Conservation (phyloP, 148 eudicot species). For the Cornus florida region DNA sequence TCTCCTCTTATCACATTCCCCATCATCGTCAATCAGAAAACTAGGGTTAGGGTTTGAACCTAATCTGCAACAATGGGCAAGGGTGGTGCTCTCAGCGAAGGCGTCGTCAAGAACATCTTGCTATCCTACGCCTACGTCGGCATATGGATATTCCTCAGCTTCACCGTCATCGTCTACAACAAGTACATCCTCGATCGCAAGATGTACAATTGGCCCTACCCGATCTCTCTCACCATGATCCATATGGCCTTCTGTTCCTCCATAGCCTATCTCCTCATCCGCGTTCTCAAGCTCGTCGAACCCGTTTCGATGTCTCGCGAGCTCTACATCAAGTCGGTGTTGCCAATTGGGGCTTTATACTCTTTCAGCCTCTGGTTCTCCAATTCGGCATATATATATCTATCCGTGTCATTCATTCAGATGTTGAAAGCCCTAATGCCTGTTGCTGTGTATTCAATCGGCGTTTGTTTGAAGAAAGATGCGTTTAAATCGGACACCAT, state of each 20-base stretch:
- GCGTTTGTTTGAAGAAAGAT: conserved; percentile 17
- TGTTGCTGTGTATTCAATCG: conserved; percentile 29
- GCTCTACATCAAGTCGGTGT: conserved; percentile 26
- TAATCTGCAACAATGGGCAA: conserved; percentile 18
- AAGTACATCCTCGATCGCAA: conserved; percentile 31
- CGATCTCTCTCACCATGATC: conserved; percentile 30
- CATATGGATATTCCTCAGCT: conserved; percentile 37
- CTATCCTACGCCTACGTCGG: conserved; percentile 35
- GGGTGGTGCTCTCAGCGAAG: conserved; percentile 22
- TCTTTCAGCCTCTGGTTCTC: conserved; percentile 34
- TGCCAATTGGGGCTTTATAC: conserved; percentile 33
- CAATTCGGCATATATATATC: conserved; percentile 29
- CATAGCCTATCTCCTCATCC: conserved; percentile 21
- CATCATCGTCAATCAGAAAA: too few relatives aligned
- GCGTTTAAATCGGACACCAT: conserved; percentile 17
- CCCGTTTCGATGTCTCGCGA: conserved; percentile 26
- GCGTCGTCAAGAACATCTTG: conserved; percentile 28
- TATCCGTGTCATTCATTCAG: conserved; percentile 28
- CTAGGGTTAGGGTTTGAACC: not conserved
- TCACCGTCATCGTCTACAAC: conserved; percentile 31
- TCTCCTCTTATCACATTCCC: too few relatives aligned
- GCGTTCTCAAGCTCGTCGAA: conserved; percentile 30
- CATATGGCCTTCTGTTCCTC: conserved; percentile 33
- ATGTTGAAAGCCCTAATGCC: conserved; percentile 35
- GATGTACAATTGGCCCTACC: conserved; percentile 34